These are phyloP conservation scores for Penicillium simplicissimum DNA, from an alignment of 495 filamentous ascomycete species.

Conservation along the genomic window DNA sequence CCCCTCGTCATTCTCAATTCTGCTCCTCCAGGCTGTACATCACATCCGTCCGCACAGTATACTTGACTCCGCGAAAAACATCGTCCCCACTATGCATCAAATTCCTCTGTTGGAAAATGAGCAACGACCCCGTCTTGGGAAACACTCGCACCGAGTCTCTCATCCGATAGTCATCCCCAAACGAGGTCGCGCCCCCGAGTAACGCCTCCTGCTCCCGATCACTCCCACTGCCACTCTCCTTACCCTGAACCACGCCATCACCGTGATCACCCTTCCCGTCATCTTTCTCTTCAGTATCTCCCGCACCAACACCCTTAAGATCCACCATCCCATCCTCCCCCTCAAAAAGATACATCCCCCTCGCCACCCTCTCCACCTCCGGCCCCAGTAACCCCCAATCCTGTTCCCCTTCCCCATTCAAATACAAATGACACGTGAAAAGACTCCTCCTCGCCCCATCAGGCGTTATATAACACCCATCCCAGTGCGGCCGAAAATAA, in stretches of 20 bases:
- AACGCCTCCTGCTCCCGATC: constrained; percentile 13
- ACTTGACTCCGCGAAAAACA: constrained; percentile 70
- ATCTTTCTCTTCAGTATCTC: not conserved
- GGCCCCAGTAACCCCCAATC: constrained; percentile 34
- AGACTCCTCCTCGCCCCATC: constrained; percentile 60
- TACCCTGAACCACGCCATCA: not conserved
- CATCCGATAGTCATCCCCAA: constrained; percentile 47
- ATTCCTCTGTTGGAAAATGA: constrained; percentile 74
- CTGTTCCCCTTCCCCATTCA: constrained; percentile 62
- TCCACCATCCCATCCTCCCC: constrained; percentile 17
- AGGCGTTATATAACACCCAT: constrained; percentile 56
- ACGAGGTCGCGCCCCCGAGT: constrained; percentile 64
- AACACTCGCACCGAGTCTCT: constrained; percentile 58
- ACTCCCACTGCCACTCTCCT: not conserved
- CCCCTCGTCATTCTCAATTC: not conserved
- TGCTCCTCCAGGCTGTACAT: constrained; percentile 54
- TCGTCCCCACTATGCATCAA: constrained; percentile 75
- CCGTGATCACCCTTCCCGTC: not conserved
- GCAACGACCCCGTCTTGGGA: constrained; percentile 67
- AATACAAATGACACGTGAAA: constrained; percentile 82
- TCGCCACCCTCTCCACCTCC: constrained; percentile 25
- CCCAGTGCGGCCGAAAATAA: constrained; percentile 79
- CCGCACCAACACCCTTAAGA: constrained; percentile 2
- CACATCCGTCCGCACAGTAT: constrained; percentile 75
- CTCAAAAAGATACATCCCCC: constrained; percentile 14